Evolutionary conservation across 106 monocot genomes (phyloP), one percentile per base, ranked within the genome.

Genomic region (Posidonia australis): DNA sequence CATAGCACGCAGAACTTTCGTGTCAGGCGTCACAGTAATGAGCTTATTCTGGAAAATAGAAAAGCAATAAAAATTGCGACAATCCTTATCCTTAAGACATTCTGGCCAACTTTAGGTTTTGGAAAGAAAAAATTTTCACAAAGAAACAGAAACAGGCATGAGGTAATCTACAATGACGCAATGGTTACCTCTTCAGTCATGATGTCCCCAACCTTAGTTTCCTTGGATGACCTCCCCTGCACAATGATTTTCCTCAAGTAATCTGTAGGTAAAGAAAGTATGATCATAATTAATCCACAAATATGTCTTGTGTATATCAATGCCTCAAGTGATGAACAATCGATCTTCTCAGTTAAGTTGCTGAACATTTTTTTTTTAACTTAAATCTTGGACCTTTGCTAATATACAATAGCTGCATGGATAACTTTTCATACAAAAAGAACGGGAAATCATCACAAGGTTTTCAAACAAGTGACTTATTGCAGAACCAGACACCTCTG

Each of bases 161-260:
- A 19, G 17, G 20, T 13, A 23, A 29, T 29, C 13, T 30, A 29
- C 16, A 1, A 49, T 49, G 49, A 29, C 13, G 18, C 13, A 16
- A 5, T 45, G 18, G 25, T 17, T 75, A 90, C 94, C 90, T 94
- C 94, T 69, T 96, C 96, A 73, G 96, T 96, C 96, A 96, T 96
- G 78, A 96, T 96, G 68, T 96, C 96, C 36, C 96, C 96, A 67
- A 96, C 90, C 72, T 90, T 87, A 36, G 94, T 96, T 22, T 79
- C 87, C 65, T 96, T 96, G 26, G 96, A 96, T 64, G 96, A 96
- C 80, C 96, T 84, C 63, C 96, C 96, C 56, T 90, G 90, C 36
- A 96, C 87, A 22, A 96, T 96, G 65, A 96, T 96, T 72, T 96
- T 96, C 69, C 90, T 73, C 28, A 96, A 87, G 67, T 96, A 96